Base-by-base conservation (phyloP, 2,329 filamentous ascomycete genomes). In the Onygenales sp. region DNA sequence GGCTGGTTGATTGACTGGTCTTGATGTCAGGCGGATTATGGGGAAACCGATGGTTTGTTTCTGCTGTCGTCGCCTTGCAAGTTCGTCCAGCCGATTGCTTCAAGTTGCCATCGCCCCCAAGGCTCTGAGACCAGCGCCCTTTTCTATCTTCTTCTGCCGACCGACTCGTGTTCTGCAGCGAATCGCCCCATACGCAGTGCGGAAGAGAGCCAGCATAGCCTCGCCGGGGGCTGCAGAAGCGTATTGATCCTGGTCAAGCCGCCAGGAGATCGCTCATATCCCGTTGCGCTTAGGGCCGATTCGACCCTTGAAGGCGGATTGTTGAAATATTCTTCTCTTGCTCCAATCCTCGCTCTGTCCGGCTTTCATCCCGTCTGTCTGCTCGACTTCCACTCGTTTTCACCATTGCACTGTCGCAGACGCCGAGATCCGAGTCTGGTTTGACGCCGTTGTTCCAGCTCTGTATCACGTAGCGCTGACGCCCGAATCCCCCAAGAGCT, bases 401-500 rank as follows among this genome's bases (percentile, higher is more conserved):
- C 34, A 39, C 39, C 31, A 39, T 33, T 17, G 31, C 33, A 39
- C 14, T 33, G 8, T 40, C 10, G 9, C 34, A 31, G 46, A 31
- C 36, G 31, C 31, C 46, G 17, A 21, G 17, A 40, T 32, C 21
- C 11, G 34, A 40, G 17, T 49, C 27, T 31, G 46, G 39, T 27
- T 27, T 49, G 17, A 27, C 31, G 14, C 33, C 34, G 10, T 8
- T 13, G 36, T 49, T 49, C 36, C 34, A 49, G 10, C 34, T 40
- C 6, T 39, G 46, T 49, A 40, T 49, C 46, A 40, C 34, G 46
- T 39, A 31, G 46, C 46, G 46, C 46, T 49, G 46, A 49, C 14
- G 14, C 46, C 34, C 39, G 46, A 33, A 48, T 37, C 33, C 13
- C 37, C 46, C 34, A 40, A 17, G 39, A 14, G 10, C 34, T 49